phyloP scores from a whole-genome alignment of 2,329 filamentous ascomycete genomes.

The Aspergillus brunneoviolaceus region DNA sequence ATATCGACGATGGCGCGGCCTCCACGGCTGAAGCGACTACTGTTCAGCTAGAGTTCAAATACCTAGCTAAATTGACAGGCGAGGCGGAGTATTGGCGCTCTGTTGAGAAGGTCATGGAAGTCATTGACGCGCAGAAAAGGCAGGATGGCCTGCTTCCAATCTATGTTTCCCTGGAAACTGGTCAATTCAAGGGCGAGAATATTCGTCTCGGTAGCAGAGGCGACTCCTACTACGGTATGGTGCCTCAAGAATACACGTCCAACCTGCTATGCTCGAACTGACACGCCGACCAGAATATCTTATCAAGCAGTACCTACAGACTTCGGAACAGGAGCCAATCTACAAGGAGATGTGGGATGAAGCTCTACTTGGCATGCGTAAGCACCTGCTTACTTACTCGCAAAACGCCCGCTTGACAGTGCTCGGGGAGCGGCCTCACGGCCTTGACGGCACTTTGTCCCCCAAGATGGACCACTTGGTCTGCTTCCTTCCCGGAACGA shows the following conservation, averaged over 20 bases:
- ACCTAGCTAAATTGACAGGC: constrained; percentile 89
- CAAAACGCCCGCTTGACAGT: constrained; percentile 79
- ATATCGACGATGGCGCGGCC: constrained; percentile 81
- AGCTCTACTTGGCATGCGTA: constrained; percentile 78
- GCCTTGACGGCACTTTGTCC: constrained; percentile 63
- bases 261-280: not conserved
- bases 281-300: constrained; percentile 67
- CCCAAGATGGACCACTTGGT: constrained; percentile 98
- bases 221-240: constrained; percentile 82
- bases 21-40: constrained; percentile 93
- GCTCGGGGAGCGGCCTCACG: constrained; percentile 78
- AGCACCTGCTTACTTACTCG: constrained; percentile 89
- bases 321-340: constrained; percentile 76
- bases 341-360: constrained; percentile 95
- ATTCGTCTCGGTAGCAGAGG: constrained; percentile 91
- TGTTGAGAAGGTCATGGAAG: constrained; percentile 86
- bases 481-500: constrained; percentile 96
- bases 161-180: constrained; percentile 76
- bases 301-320: constrained; percentile 97
- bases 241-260: not conserved
- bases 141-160: constrained; percentile 87
- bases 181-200: constrained; percentile 77
- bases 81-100: constrained; percentile 91
- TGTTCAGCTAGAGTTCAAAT: constrained; percentile 94
- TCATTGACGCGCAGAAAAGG: constrained; percentile 78